Base-by-base conservation (phyloP, 2,329 filamentous ascomycete species). In the Talaromyces sp. region DNA sequence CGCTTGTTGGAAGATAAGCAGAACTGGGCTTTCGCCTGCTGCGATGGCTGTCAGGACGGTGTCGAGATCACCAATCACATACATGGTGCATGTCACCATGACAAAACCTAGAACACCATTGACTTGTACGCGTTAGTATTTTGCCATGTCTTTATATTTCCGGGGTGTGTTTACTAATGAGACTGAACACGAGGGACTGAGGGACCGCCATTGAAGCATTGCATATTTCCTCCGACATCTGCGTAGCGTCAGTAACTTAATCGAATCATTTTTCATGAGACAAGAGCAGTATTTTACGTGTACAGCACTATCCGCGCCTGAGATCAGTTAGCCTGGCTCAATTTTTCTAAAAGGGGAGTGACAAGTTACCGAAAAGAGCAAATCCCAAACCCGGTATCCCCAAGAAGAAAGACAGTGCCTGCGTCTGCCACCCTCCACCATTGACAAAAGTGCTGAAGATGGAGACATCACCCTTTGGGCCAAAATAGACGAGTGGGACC, bases 401-500 rank as follows among this genome's bases (percentile, higher is more conserved):
- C 17, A 53, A 31, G 21, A 53, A 53, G 31, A 53, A 53, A 21
- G 50, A 53, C 33, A 53, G 35, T 22, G 35, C 50, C 13, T 53
- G 50, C 17, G 35, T 39, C 35, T 53, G 50, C 35, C 50, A 53
- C 9, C 35, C 19, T 13, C 50, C 50, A 25, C 35, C 50, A 22
- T 40, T 53, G 31, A 53, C 22, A 19, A 53, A 40, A 15, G 31
- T 36, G 9, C 17, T 53, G 35, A 40, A 53, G 2, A 53, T 40
- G 19, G 35, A 28, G 25, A 17, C 15, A 25, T 53, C 25, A 28
- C 25, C 25, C 33, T 53, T 36, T 36, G 31, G 33, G 3, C 17
- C 50, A 39, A 37, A 53, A 53, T 53, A 53, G 11, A 53, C 21
- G n/a, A 53, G n/a, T 9, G 50, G 50, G 9, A 40, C 33, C 21